Evolutionary conservation across 2,329 filamentous ascomycete genomes (phyloP), one percentile per base, ranked within the genome.

Genomic region (Remersonia thermophila): DNA sequence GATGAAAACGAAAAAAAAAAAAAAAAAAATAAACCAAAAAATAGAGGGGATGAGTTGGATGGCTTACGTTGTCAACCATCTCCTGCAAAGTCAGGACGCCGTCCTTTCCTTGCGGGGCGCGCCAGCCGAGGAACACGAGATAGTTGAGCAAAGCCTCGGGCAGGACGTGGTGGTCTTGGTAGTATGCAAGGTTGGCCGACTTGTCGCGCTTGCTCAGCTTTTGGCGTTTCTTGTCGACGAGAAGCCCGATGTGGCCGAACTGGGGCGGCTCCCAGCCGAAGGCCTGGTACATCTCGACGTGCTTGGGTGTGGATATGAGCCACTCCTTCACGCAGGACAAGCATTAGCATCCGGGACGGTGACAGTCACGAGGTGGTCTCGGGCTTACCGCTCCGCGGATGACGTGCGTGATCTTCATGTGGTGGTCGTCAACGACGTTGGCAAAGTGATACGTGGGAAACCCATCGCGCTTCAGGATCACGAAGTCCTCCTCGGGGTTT

Each of bases 391-490:
- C 80, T 36, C 89, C 91, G 29, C 91, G 78, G 40, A 98, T 83
- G 11, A 98, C 91, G 57, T 96, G 89, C 0, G 87, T 95, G 47
- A 98, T 93, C 41, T 83, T 65, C 91, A 98, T 98, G 41, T 81
- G 66, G 56, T 95, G 84, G 52, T 98, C 91, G 53, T 98, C 91
- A 4, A 98, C 80, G 7, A 98, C 89, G 52, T 96, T 98, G 4
- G 91, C 91, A 42, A 98, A 79, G 57, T 98, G 91, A 53, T 98
- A 98, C 0, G 93, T 98, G 0, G 91, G 91, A 45, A 82, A 82
- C 0, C 86, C 87, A 54, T 98, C 91, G 1, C 78, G 80, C 58
- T 98, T 98, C 41, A 95, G 65, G 28, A 98, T 66, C 42, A 98
- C 83, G 14, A 86, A 89, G 51, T 96, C 87, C 47, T 91, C 84